Conservation (phyloP, 768 basidiomycete genomes). For the Trametes villosa region DNA sequence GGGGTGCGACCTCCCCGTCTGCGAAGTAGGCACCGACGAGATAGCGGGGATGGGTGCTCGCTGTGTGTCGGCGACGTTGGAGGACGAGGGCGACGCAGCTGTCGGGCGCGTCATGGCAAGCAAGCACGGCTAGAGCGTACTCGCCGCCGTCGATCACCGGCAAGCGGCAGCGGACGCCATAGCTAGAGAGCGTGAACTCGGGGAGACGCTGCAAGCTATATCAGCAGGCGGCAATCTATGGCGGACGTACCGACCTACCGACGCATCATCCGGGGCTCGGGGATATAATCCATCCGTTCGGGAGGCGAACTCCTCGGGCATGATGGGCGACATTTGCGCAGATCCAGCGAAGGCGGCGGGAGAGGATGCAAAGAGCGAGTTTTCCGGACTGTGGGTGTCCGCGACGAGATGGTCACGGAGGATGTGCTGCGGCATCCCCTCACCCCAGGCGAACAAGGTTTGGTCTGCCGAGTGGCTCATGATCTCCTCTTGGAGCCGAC, state of each 20-base stretch:
- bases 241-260: background rate
- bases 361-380: conserved; percentile 2
- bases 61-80: too few relatives aligned
- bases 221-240: background rate
- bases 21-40: too few relatives aligned
- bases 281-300: background rate
- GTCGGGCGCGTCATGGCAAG: background rate
- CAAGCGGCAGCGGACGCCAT: background rate
- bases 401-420: background rate
- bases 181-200: background rate
- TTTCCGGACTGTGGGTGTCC: background rate
- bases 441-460: conserved; percentile 4
- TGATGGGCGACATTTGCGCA: background rate
- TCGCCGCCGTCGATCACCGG: background rate
- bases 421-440: background rate
- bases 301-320: background rate
- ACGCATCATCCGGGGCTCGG: background rate
- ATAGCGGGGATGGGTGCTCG: too few relatives aligned
- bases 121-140: background rate
- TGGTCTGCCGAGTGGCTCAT: background rate
- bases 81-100: background rate
- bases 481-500: conserved; percentile 2
- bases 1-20: too few relatives aligned
- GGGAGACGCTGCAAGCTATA: background rate
- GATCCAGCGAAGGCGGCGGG: background rate